Evolutionary conservation across 257 asterid genomes (phyloP).

Genomic region (Capsicum chinense): DNA sequence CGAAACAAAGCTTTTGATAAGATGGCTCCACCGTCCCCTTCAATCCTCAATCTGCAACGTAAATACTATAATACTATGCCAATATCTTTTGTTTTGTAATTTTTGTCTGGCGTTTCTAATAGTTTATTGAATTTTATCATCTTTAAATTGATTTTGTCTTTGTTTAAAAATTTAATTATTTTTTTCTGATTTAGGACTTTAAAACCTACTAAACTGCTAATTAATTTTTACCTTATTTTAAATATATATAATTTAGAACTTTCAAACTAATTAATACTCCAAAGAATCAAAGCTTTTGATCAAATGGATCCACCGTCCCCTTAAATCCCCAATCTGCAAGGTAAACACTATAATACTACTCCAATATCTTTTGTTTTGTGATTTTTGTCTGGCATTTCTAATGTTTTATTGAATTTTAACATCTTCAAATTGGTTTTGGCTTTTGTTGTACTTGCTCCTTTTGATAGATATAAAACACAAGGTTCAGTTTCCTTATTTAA

Average conservation of each 20-base stretch:
- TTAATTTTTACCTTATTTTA: too few relatives aligned
- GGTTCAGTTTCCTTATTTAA: neutral
- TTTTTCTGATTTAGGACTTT: too few relatives aligned
- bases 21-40: neutral
- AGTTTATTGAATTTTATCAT: too few relatives aligned
- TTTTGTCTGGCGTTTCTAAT: too few relatives aligned
- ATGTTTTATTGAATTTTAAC: neutral
- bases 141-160: too few relatives aligned
- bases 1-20: neutral
- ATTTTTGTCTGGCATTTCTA: neutral
- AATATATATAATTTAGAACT: too few relatives aligned
- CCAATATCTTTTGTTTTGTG: neutral
- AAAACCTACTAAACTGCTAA: too few relatives aligned
- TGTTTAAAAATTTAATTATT: too few relatives aligned
- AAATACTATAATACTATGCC: too few relatives aligned
- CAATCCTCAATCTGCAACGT: too few relatives aligned
- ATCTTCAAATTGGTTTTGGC: neutral
- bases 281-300: neutral
- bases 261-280: too few relatives aligned
- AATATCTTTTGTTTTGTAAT: too few relatives aligned
- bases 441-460: neutral
- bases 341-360: neutral
- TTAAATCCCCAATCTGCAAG: conserved; percentile 6
- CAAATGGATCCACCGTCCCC: neutral
- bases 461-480: neutral